Percentiles rank a stretch among this genome's conserved stretches.
phyloP scores from a whole-genome alignment of 2,329 filamentous ascomycete species.

The Chrysoporthe deuterocubensis region DNA sequence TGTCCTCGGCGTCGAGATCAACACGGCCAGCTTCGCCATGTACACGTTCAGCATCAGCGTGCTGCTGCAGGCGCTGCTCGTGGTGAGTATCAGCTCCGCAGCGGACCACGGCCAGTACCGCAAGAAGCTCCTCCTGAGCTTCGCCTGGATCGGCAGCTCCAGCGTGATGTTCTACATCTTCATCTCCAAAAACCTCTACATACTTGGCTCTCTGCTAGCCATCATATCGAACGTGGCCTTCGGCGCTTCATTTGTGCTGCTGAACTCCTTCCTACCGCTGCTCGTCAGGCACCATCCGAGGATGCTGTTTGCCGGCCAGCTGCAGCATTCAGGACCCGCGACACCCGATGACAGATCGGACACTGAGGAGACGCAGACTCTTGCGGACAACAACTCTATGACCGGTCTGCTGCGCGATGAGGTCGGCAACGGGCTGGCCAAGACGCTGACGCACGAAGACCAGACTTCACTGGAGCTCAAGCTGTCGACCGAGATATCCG shows the following conservation, averaged over 20 bases:
- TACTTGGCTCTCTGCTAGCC: constrained; percentile 81
- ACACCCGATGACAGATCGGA: constrained; percentile 39
- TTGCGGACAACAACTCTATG: constrained; percentile 45
- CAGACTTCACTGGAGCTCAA: constrained; percentile 70
- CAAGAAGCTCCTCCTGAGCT: constrained; percentile 84
- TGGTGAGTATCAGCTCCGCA: constrained; percentile 94
- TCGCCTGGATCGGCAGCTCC: constrained; percentile 79
- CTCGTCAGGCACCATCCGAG: constrained; percentile 84
- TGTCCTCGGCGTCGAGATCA: constrained; percentile 82
- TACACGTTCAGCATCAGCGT: constrained; percentile 97
- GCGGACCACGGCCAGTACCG: constrained; percentile 93
- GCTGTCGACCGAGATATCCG: constrained; percentile 88
- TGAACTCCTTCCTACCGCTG: constrained; percentile 93
- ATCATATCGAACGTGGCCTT: constrained; percentile 93
- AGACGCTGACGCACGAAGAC: constrained; percentile 49
- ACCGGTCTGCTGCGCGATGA: constrained; percentile 50
- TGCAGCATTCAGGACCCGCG: constrained; percentile 32
- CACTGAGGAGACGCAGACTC: constrained; percentile 35
- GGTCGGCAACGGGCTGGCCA: constrained; percentile 40
- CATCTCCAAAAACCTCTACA: constrained; percentile 73
- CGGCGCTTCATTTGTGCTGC: constrained; percentile 89
- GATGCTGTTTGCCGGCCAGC: constrained; percentile 41
- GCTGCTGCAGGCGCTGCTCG: constrained; percentile 82
- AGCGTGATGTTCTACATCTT: constrained; percentile 89
- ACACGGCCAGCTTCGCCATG: constrained; percentile 95